Conservation (phyloP, 306 rosid species). For the Vicia villosa region DNA sequence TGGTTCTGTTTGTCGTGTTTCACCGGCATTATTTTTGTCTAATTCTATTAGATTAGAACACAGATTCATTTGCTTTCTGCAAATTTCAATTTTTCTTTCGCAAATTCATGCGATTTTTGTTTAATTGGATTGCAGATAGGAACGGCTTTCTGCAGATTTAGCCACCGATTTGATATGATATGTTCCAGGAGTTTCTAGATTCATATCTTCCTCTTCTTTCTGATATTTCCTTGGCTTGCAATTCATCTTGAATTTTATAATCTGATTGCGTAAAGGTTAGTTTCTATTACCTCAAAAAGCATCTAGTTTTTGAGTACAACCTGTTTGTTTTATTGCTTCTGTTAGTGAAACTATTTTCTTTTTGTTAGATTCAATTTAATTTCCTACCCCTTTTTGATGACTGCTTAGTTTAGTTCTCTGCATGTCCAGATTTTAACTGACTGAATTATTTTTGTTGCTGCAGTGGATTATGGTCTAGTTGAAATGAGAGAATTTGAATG, state of each 20-base stretch:
- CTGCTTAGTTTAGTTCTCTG: not conserved
- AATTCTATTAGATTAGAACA: constrained; percentile 5
- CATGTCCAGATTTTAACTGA: not conserved
- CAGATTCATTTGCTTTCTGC: constrained; percentile 20
- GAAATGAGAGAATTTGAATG: constrained; percentile 38
- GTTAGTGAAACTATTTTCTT: constrained; percentile 21
- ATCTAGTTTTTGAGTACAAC: constrained; percentile 5
- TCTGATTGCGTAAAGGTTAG: constrained; percentile 27
- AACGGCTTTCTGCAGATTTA: constrained; percentile 35
- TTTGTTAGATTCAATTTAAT: constrained; percentile 25
- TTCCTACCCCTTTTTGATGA: constrained; percentile 12
- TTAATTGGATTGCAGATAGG: constrained; percentile 16
- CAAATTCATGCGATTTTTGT: constrained; percentile 28
- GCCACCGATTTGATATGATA: constrained; percentile 28
- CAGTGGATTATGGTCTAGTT: constrained; percentile 41
- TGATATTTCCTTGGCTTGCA: not conserved
- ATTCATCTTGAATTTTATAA: not conserved
- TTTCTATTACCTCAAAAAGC: constrained; percentile 14
- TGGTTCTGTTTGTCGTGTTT: constrained; percentile 41
- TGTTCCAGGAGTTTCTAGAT: constrained; percentile 43
- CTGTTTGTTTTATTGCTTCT: constrained; percentile 26
- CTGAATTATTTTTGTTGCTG: constrained; percentile 38
- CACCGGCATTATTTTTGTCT: constrained; percentile 41
- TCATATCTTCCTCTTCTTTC: constrained; percentile 43
- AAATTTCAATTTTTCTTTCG: constrained; percentile 18